Evolutionary conservation across 2,329 filamentous ascomycete species (phyloP).

Genomic region (Albophoma yamanashiensis): DNA sequence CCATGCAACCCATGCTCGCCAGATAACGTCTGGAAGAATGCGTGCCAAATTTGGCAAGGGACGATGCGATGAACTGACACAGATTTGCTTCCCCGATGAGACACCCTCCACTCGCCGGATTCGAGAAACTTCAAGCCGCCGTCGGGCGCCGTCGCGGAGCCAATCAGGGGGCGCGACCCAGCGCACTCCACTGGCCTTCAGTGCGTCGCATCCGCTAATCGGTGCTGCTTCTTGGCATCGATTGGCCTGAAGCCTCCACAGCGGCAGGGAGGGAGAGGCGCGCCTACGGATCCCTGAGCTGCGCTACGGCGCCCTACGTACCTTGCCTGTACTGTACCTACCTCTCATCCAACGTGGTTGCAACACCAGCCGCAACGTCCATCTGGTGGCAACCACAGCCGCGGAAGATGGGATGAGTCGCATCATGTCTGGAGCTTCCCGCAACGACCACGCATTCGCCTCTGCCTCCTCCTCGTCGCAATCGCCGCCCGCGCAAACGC

Average conservation of each 20-base stretch:
- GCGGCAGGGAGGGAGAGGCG: not conserved
- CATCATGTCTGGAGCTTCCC: conserved; percentile 29
- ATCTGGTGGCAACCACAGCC: not conserved
- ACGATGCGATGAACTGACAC: not conserved
- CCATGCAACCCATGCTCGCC: not conserved
- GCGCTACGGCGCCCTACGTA: too few relatives aligned
- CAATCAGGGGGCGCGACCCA: not conserved
- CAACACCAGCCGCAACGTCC: not conserved
- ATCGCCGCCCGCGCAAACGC: conserved; percentile 13
- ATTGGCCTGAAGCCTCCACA: not conserved
- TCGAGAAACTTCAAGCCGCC: not conserved
- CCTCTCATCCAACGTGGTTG: too few relatives aligned
- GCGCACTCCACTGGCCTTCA: not conserved
- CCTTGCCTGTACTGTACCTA: too few relatives aligned
- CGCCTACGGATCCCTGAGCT: not conserved
- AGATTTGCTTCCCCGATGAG: not conserved
- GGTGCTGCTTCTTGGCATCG: not conserved
- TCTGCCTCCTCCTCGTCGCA: conserved; percentile 25
- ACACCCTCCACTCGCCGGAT: not conserved
- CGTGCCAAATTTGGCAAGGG: not conserved
- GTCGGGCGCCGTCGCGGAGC: not conserved
- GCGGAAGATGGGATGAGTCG: conserved; percentile 24
- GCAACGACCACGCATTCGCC: conserved; percentile 18
- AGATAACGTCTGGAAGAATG: too few relatives aligned
- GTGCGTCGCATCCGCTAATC: not conserved